Percentiles rank a stretch among this genome's conserved stretches.
These are phyloP conservation scores for Mollisiaceae sp. DNA, from an alignment of 2,329 filamentous ascomycete species.

Conservation along the genomic window DNA sequence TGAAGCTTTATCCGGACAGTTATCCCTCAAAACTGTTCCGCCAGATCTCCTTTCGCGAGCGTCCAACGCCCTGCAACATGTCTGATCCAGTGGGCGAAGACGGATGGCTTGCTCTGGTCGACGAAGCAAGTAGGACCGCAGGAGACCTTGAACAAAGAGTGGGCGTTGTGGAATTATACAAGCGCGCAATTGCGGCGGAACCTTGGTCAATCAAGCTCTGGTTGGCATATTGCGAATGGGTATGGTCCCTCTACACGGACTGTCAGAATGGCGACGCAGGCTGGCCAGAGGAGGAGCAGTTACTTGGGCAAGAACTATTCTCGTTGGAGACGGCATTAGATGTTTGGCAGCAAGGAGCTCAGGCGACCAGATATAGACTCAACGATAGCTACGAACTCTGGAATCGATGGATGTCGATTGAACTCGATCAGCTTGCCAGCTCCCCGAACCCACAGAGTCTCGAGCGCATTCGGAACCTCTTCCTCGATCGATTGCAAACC, in stretches of 20 bases:
- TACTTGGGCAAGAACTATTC: conserved; percentile 74
- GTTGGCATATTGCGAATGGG: conserved; percentile 79
- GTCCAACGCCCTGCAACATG: conserved; percentile 31
- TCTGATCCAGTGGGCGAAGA: conserved; percentile 72
- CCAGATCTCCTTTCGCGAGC: conserved; percentile 3
- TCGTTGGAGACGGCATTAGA: conserved; percentile 68
- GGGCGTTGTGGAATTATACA: conserved; percentile 73
- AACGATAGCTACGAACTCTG: conserved; percentile 79
- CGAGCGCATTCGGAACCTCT: conserved; percentile 70
- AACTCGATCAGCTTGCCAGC: conserved; percentile 69
- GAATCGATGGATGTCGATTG: conserved; percentile 77
- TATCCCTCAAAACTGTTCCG: conserved; percentile 10
- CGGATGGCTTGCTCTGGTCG: conserved; percentile 77
- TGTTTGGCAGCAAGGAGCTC: conserved; percentile 74
- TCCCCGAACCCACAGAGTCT: conserved; percentile 61
- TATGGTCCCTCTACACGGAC: conserved; percentile 72
- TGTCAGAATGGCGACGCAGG: conserved; percentile 61
- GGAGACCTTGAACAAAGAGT: conserved; percentile 69
- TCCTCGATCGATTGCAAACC: conserved; percentile 70
- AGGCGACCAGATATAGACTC: conserved; percentile 74
- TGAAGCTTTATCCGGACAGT: conserved; percentile 8
- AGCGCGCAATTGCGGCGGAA: conserved; percentile 72
- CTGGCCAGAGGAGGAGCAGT: conserved; percentile 71
- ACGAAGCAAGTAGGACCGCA: conserved; percentile 69
- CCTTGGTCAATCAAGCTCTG: conserved; percentile 76